Evolutionary conservation across 345 rosid species (phyloP).

Genomic region (Brassica juncea): DNA sequence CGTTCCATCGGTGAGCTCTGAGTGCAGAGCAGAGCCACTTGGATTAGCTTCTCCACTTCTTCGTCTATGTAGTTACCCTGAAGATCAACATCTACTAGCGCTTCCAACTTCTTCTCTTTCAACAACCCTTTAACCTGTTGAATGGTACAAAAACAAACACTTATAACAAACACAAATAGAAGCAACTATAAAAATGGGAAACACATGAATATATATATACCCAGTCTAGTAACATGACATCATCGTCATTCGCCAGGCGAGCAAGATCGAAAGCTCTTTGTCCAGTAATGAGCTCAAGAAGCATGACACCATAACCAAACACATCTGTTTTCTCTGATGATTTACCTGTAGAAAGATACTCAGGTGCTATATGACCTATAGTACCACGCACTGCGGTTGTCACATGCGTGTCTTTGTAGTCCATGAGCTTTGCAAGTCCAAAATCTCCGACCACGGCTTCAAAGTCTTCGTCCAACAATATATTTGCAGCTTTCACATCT

Average conservation of each 20-base stretch:
- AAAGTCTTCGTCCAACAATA: conserved; percentile 82
- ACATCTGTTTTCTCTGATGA: conserved; percentile 98
- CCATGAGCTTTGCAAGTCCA: conserved; percentile 92
- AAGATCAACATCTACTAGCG: conserved; percentile 73
- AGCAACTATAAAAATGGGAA: not conserved
- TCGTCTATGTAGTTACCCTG: conserved; percentile 65
- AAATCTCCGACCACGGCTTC: conserved; percentile 99
- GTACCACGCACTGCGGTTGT: conserved; percentile 98
- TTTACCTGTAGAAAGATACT: conserved; percentile 96
- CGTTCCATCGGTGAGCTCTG: conserved; percentile 85
- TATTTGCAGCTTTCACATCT: conserved; percentile 97
- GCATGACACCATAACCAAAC: conserved; percentile 92
- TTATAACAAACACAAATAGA: not conserved
- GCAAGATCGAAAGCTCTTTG: conserved; percentile 92
- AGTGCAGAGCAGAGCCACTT: conserved; percentile 93
- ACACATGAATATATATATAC: conserved; percentile 48
- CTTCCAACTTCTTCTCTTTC: conserved; percentile 76
- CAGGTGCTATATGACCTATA: conserved; percentile 97
- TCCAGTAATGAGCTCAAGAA: conserved; percentile 91
- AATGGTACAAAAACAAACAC: not conserved
- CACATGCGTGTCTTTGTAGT: conserved; percentile 96
- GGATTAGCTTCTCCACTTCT: conserved; percentile 89
- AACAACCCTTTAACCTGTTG: conserved; percentile 92
- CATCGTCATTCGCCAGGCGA: conserved; percentile 91
- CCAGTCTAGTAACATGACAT: conserved; percentile 97